Evolutionary conservation across 2,329 filamentous ascomycete species (phyloP), one percentile per base, ranked within the genome.

Genomic region (Botrytis aclada): DNA sequence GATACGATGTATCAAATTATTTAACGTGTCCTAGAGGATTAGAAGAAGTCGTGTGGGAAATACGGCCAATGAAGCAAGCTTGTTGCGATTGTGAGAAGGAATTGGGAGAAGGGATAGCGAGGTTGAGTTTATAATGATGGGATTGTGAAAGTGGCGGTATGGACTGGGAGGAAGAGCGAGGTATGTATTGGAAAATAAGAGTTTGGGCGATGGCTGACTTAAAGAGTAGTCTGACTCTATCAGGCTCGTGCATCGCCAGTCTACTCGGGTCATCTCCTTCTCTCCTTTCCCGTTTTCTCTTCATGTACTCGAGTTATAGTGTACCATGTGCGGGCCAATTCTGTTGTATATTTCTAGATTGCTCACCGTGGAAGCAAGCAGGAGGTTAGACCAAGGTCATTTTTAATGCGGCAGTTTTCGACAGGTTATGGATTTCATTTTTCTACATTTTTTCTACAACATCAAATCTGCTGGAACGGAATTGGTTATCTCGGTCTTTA

Each of bases 1-100:
- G 64, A 10, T 67, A 56, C n/a, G 22, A 67, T 14, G 20, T 12
- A 22, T 34, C 45, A 14, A 54, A 54, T 20, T 67, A 67, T 32
- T 18, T 67, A 12, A 41, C 45, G 9, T 67, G 45, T 10, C 34
- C 45, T 0, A n/a, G 16, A 8, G 45, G 64, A 37, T 12, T 45
- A 14, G 64, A 67, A 6, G 64, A 67, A 56, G 25, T 67, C 9
- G 64, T 67, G 5, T 67, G 64, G 64, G 64, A 67, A 10, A 29
- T 29, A 1, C 41, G 25, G 34, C 5, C 22, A 4, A 20, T 12
- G 22, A 22, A 22, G 1, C 12, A 22, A 0, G 5, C 10, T 16
- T 67, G 64, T 67, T 9, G 32, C 10, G 64, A 67, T 25, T 67
- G 64, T 29, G 47, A 67, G n/a, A 22, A 9, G 0, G 34, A 7